phyloP scores from a whole-genome alignment of 441 rosid genomes.

The Croton laevigatus region DNA sequence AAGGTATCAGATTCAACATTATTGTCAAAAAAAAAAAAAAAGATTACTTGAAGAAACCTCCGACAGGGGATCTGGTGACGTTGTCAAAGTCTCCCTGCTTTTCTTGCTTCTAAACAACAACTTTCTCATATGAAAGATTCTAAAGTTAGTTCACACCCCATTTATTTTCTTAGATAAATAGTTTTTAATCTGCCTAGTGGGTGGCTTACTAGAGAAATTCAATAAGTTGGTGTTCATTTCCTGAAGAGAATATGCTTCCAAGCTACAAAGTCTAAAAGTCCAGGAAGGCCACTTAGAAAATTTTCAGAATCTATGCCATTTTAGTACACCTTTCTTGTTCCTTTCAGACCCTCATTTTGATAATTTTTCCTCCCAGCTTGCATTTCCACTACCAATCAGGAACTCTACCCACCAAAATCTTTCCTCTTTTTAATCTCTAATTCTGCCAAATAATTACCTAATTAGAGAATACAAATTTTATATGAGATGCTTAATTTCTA shows the following conservation, averaged over 20 bases:
- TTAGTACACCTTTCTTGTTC: neutral
- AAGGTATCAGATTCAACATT: slow-evolving; percentile 4
- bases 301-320: slow-evolving; percentile 6
- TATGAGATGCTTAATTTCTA: too few species aligned
- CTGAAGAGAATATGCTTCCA: neutral
- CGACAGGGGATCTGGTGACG: neutral
- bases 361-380: neutral
- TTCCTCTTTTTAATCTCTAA: neutral
- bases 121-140: slow-evolving; percentile 3
- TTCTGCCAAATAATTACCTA: neutral
- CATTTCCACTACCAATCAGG: neutral
- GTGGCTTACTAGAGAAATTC: neutral
- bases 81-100: neutral
- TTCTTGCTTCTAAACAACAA: neutral
- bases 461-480: neutral
- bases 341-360: neutral
- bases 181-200: neutral
- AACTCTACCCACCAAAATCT: neutral
- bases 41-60: neutral
- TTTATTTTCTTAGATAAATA: neutral
- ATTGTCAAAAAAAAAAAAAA: neutral
- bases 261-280: neutral
- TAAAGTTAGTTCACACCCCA: slow-evolving; percentile 2
- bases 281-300: slow-evolving; percentile 3
- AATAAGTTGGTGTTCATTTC: neutral